Evolutionary conservation across 148 eudicot genomes (phyloP).

Genomic region (Silene uniflora): DNA sequence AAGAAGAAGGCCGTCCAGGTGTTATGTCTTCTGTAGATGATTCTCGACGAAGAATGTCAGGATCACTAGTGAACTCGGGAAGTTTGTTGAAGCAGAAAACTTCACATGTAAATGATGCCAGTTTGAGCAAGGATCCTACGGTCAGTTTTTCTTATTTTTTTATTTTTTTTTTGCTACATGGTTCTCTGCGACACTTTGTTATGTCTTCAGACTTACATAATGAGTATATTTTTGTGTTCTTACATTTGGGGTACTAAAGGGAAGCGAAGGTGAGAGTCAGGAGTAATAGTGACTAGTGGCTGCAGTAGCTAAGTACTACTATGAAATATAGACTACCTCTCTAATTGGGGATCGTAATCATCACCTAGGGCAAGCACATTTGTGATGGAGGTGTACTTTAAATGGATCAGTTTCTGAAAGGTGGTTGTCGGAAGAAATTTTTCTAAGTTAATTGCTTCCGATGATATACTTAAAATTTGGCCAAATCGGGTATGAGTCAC

Average conservation of each 20-base stretch:
- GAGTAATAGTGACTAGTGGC: neutral
- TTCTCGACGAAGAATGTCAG: slow-evolving; percentile 58
- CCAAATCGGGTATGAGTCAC: too few relatives aligned
- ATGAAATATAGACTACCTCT: neutral
- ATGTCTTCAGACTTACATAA: neutral
- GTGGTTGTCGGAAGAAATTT: too few relatives aligned
- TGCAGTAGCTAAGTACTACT: neutral
- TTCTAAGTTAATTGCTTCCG: too few relatives aligned
- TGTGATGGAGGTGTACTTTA: neutral
- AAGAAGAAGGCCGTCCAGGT: slow-evolving; percentile 50
- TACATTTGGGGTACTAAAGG: too few relatives aligned
- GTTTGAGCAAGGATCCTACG: slow-evolving; percentile 61
- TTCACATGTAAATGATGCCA: slow-evolving; percentile 62
- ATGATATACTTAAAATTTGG: too few relatives aligned
- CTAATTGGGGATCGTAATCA: too few relatives aligned
- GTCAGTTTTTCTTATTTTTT: slow-evolving; percentile 19
- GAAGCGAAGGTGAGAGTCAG: neutral
- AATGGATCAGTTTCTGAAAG: too few relatives aligned
- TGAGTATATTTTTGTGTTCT: neutral
- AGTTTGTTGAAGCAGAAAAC: slow-evolving; percentile 66
- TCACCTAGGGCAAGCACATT: too few relatives aligned
- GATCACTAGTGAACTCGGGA: slow-evolving; percentile 50
- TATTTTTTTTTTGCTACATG: neutral
- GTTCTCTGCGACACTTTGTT: neutral
- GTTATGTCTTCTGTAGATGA: slow-evolving; percentile 46